A percentile compares a stretch with the other conserved stretches of the same genome.
Conservation (phyloP, 164 flowering plant species). For the Protea cynaroides region DNA sequence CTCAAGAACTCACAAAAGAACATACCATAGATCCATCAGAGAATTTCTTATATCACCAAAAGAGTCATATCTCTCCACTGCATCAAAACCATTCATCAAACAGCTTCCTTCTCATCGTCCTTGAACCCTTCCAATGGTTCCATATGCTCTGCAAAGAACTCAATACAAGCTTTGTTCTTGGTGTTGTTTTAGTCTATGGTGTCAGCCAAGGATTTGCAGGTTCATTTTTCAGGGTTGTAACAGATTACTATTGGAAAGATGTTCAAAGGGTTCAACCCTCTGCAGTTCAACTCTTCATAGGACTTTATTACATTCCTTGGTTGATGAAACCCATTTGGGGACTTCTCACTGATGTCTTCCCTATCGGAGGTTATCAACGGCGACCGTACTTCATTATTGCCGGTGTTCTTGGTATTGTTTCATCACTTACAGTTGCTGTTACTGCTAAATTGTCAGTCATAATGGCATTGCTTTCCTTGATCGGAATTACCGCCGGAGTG, state of each 20-base stretch:
- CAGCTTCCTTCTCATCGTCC: slow-evolving; percentile 10
- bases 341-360: slow-evolving; percentile 53
- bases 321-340: slow-evolving; percentile 77
- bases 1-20: slow-evolving; percentile 9
- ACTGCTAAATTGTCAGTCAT: slow-evolving; percentile 26
- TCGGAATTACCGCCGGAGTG: slow-evolving; percentile 43
- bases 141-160: slow-evolving; percentile 45
- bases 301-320: slow-evolving; percentile 66
- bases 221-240: slow-evolving; percentile 44
- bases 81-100: not conserved
- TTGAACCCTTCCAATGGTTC: slow-evolving; percentile 54
- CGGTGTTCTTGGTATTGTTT: slow-evolving; percentile 43
- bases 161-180: slow-evolving; percentile 45
- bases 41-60: not conserved
- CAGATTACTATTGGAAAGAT: slow-evolving; percentile 86
- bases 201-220: slow-evolving; percentile 62
- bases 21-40: not conserved
- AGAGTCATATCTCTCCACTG: not conserved
- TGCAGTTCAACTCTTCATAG: slow-evolving; percentile 48
- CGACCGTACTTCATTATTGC: slow-evolving; percentile 53
- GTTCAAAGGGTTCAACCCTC: slow-evolving; percentile 73
- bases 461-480: slow-evolving; percentile 41
- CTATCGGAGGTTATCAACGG: slow-evolving; percentile 49
- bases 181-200: slow-evolving; percentile 64
- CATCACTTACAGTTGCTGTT: slow-evolving; percentile 36